Percentiles rank a stretch among this genome's conserved stretches.
Conservation (phyloP, 176 grass and related monocot genomes). For the Tillandsia leiboldiana region DNA sequence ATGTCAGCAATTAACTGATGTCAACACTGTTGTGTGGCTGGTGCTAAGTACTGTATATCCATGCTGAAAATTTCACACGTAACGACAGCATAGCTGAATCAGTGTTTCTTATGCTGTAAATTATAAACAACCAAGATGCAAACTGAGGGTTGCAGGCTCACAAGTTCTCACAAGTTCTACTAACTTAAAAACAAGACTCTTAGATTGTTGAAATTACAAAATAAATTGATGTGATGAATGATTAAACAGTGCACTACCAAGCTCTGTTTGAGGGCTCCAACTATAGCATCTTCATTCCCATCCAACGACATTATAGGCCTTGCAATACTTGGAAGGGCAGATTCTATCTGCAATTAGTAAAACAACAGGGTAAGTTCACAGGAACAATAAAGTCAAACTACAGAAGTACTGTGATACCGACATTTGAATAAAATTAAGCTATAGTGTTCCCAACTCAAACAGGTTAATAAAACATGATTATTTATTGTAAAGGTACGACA, state of each 20-base stretch:
- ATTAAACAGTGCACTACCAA: constrained; percentile 50
- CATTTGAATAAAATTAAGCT: background rate
- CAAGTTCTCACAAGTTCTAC: background rate
- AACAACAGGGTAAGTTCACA: constrained; percentile 11
- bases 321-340: constrained; percentile 91
- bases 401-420: background rate
- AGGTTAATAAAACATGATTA: background rate
- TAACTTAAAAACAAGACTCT: background rate
- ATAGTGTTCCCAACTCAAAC: background rate
- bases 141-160: constrained; percentile 2
- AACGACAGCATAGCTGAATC: too few species aligned
- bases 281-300: constrained; percentile 97
- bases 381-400: background rate
- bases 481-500: background rate
- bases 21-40: too few species aligned
- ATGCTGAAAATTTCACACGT: too few species aligned
- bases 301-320: constrained; percentile 99
- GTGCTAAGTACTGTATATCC: too few species aligned
- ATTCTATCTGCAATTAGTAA: constrained; percentile 72
- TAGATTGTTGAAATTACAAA: too few species aligned
- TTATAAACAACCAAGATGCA: background rate
- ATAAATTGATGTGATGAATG: background rate
- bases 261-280: constrained; percentile 90
- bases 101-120: background rate
- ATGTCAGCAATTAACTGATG: too few species aligned